Percentiles rank a stretch among this genome's conserved stretches.
Evolutionary conservation across 2,329 filamentous ascomycete genomes (phyloP).

Genomic region (Xylariales sp.): DNA sequence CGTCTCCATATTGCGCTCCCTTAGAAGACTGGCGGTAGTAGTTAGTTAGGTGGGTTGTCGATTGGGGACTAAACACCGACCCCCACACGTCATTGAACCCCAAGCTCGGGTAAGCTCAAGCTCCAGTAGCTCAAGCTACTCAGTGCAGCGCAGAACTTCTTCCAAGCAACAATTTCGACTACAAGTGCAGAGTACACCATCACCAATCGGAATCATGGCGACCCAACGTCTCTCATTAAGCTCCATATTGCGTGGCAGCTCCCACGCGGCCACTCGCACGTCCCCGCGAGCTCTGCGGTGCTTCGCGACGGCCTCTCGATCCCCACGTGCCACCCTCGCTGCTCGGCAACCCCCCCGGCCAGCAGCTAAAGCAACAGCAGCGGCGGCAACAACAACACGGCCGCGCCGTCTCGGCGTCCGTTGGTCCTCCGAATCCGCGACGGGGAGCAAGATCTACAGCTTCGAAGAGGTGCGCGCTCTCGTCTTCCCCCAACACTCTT

Average conservation of each 20-base stretch:
- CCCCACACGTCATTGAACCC: too few relatives aligned
- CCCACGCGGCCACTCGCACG: background rate
- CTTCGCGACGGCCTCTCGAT: background rate
- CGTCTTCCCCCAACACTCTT: background rate
- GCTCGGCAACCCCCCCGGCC: background rate
- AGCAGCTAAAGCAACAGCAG: background rate
- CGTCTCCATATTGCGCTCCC: too few relatives aligned
- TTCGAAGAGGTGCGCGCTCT: constrained; percentile 25
- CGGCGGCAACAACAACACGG: background rate
- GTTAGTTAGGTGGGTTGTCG: too few relatives aligned
- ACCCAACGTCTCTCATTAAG: constrained; percentile 10
- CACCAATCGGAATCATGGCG: too few relatives aligned
- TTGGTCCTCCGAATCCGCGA: constrained; percentile 20
- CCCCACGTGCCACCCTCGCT: background rate
- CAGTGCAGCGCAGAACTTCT: too few relatives aligned
- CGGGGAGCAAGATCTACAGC: constrained; percentile 23
- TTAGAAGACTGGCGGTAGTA: too few relatives aligned
- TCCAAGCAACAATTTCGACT: too few relatives aligned
- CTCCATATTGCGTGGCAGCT: constrained; percentile 5
- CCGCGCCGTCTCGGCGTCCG: constrained; percentile 8
- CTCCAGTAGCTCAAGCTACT: too few relatives aligned
- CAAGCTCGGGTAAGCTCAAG: too few relatives aligned
- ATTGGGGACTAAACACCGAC: too few relatives aligned
- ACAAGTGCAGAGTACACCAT: too few relatives aligned
- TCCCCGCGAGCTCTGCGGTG: background rate